Evolutionary conservation across 345 rosid species (phyloP), one percentile per base, ranked within the genome.

Genomic region (Jatropha curcas): DNA sequence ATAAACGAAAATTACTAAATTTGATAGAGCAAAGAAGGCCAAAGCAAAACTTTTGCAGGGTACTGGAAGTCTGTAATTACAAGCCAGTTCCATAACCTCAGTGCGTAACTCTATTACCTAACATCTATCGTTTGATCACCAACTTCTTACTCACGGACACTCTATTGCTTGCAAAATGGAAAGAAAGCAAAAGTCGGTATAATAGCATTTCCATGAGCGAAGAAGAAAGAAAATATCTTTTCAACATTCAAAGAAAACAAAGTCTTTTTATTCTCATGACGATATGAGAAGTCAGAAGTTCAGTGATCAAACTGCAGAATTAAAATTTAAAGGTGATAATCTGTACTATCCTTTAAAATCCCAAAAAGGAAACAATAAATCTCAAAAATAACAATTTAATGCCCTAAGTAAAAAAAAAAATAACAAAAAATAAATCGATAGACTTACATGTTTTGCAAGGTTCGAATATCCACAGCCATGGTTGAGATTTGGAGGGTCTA

Each of bases 381-480:
- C 30, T 1, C 0, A 35, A 62, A 5, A 43, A 13, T 25, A 5
- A n/a, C n/a, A n/a, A n/a, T n/a, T 41, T 2, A 11, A 45, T 3
- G 13, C 50, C 17, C 50, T 11, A n/a, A n/a, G n/a, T n/a, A n/a
- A 11, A 31, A 0, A 5, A 30, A 17, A 33, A 60, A 27, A 58
- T 13, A n/a, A 0, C 35, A 61, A 5, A 64, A 11, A 64, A 6
- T 39, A 39, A 22, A 0, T 10, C 22, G 30, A 64, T 7, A n/a
- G 10, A 64, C 68, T 64, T 39, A 64, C 68, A 64, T 39, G 24
- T 41, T 64, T 43, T 41, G 68, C 68, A 64, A 64, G 52, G 68
- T 64, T 0, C 33, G 19, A 25, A 64, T 41, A 64, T 64, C 68
- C 4, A 27, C 24, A 16, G 68, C 68, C 68, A 64, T 64, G 68